Evolutionary conservation across 495 filamentous ascomycete genomes (phyloP).

Genomic region (Penicillium subrubescens): DNA sequence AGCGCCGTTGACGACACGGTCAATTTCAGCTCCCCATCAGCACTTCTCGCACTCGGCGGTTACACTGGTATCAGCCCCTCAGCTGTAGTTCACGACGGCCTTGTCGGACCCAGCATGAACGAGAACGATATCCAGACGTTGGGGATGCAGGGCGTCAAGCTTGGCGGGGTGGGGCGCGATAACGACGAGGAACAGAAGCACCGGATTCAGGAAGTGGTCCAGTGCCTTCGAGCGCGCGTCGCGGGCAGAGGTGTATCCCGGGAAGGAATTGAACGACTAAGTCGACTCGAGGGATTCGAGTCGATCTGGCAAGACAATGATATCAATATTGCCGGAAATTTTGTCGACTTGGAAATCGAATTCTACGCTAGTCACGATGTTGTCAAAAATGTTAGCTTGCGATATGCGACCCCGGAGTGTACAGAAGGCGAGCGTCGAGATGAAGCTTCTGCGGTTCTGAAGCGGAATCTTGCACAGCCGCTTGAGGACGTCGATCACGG

Average conservation of each 20-base stretch:
- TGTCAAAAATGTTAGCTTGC: slow-evolving; percentile 48
- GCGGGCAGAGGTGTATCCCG: slow-evolving; percentile 66
- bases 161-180: slow-evolving; percentile 44
- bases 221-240: slow-evolving; percentile 44
- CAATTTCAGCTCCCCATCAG: slow-evolving; percentile 49
- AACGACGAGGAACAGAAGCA: slow-evolving; percentile 56
- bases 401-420: slow-evolving; percentile 47
- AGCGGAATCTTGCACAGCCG: slow-evolving; percentile 49
- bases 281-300: slow-evolving; percentile 72
- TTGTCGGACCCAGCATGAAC: slow-evolving; percentile 45
- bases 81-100: slow-evolving; percentile 41
- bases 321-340: slow-evolving; percentile 71
- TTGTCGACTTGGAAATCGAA: slow-evolving; percentile 54
- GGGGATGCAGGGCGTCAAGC: slow-evolving; percentile 45
- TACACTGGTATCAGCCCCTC: slow-evolving; percentile 49
- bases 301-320: slow-evolving; percentile 69
- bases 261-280: slow-evolving; percentile 77
- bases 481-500: slow-evolving; percentile 41
- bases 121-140: slow-evolving; percentile 48
- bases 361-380: slow-evolving; percentile 48
- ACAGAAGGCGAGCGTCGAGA: slow-evolving; percentile 44
- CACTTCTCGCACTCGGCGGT: slow-evolving; percentile 45
- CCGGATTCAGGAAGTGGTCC: slow-evolving; percentile 52
- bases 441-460: slow-evolving; percentile 54
- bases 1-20: slow-evolving; percentile 44